These are phyloP conservation scores for Podila clonocystis DNA, from an alignment of 192 early-diverging fungal genomes.

Conservation along the genomic window DNA sequence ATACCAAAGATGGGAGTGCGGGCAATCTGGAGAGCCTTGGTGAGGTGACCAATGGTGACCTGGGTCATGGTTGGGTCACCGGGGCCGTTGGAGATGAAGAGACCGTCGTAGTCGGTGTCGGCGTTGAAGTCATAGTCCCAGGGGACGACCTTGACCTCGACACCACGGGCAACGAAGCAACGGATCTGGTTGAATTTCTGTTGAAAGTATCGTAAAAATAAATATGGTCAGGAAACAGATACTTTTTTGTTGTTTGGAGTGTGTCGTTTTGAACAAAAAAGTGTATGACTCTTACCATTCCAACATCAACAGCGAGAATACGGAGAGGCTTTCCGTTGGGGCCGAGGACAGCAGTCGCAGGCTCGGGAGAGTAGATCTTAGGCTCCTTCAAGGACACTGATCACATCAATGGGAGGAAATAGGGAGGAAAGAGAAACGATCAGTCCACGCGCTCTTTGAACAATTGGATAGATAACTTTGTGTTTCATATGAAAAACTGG, in stretches of 20 bases:
- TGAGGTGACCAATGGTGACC: conserved; percentile 80
- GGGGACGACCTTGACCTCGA: conserved; percentile 93
- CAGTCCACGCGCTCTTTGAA: not conserved
- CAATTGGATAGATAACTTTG: no score
- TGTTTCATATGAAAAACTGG: not conserved
- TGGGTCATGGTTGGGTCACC: conserved; percentile 93
- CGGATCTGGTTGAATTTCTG: conserved; percentile 97
- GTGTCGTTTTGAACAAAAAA: no score
- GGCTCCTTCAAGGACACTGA: conserved; percentile 85
- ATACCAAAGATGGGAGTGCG: conserved; percentile 98
- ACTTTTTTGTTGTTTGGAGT: no score
- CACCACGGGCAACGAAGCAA: conserved; percentile 96
- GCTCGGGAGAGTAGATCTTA: conserved; percentile 77
- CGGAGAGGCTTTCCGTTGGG: conserved; percentile 78
- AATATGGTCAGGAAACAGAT: not conserved
- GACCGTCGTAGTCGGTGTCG: conserved; percentile 85
- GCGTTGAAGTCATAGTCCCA: conserved; percentile 95
- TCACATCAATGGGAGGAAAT: not conserved
- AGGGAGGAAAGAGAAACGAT: not conserved
- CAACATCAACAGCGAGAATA: conserved; percentile 93
- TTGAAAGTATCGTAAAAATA: not conserved
- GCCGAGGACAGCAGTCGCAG: conserved; percentile 60
- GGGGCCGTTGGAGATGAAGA: conserved; percentile 96
- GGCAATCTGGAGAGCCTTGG: conserved; percentile 68
- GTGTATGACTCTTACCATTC: conserved; percentile 67